Conservation (phyloP, 768 basidiomycete species). For the Lentinula guzmanii region DNA sequence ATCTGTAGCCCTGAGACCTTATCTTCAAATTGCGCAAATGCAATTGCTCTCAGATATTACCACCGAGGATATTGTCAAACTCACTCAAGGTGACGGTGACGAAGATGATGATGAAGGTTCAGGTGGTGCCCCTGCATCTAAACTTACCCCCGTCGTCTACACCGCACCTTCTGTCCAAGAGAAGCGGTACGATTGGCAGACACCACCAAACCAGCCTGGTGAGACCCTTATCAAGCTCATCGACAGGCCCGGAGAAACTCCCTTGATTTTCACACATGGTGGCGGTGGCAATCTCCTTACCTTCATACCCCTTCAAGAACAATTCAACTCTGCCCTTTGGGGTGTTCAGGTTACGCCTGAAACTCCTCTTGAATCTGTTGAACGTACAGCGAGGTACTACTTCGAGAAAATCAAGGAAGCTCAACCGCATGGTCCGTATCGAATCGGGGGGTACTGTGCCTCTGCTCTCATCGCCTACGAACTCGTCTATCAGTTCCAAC, state of each 20-base stretch:
- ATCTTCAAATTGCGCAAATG: slow-evolving; percentile 17
- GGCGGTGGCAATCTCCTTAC: slow-evolving; percentile 3
- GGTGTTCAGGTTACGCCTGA: slow-evolving; percentile 11
- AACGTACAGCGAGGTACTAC: slow-evolving; percentile 8
- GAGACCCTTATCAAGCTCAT: slow-evolving; percentile 1
- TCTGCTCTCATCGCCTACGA: slow-evolving; percentile 5
- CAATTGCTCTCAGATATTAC: slow-evolving; percentile 22
- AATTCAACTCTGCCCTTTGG: slow-evolving; percentile 11
- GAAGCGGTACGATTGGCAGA: not conserved
- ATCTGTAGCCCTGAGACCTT: slow-evolving; percentile 17
- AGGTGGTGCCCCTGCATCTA: not conserved
- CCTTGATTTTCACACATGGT: not conserved
- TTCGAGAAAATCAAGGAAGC: slow-evolving; percentile 10
- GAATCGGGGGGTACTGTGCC: slow-evolving; percentile 3
- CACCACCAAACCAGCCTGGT: not conserved
- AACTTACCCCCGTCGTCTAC: not conserved
- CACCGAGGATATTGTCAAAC: slow-evolving; percentile 13
- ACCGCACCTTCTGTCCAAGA: not conserved
- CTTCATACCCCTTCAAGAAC: slow-evolving; percentile 5
- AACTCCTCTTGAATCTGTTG: slow-evolving; percentile 7
- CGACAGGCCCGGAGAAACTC: not conserved
- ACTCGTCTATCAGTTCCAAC: slow-evolving; percentile 3
- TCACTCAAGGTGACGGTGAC: not conserved
- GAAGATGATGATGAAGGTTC: not conserved
- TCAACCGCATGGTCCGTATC: not conserved